Evolutionary conservation across 2,329 filamentous ascomycete species (phyloP), one percentile per base, ranked within the genome.

Genomic region (Exophiala sp.): DNA sequence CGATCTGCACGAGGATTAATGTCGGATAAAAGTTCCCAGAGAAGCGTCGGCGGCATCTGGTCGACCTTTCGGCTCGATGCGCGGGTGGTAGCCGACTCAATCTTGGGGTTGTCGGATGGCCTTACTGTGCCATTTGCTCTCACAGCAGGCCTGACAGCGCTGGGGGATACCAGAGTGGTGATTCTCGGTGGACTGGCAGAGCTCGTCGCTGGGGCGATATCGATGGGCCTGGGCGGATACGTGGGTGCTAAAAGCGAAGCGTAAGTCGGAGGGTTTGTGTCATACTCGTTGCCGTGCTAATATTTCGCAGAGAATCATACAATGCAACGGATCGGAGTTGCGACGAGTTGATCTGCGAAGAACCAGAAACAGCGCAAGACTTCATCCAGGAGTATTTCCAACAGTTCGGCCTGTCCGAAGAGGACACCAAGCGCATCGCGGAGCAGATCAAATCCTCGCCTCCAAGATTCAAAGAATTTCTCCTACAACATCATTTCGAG

Each of bases 71-170:
- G 43, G 4, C 18, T 58, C 23, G 54, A 52, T 42, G 53, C 50
- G 18, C 41, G 56, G 29, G 22, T 56, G 10, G 53, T 58, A 6
- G 54, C 56, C 9, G 82, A 87, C 65, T 75, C 82, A 55, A 88
- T 86, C 52, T 83, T 90, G 58, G 86, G 86, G 46, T 81, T 89
- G 59, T 83, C 85, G 0, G 86, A 90, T 62, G 86, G 86, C 13
- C 74, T 90, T 59, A 90, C 86, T 0, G 86, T 90, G 0, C 86
- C 86, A 0, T 90, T 90, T 59, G 86, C 86, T 13, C 72, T 90
- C 30, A 88, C 84, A 0, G 86, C 86, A 0, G 86, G 86, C 11
- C 73, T 90, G 44, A 69, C 65, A 6, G 70, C 70, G 2, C 70
- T 85, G 39, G 81, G 81, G n/a, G 74, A 79, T 63, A 81, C 80